Evolutionary conservation across 2,329 filamentous ascomycete genomes (phyloP).

Genomic region (Aspergillus udagawae): DNA sequence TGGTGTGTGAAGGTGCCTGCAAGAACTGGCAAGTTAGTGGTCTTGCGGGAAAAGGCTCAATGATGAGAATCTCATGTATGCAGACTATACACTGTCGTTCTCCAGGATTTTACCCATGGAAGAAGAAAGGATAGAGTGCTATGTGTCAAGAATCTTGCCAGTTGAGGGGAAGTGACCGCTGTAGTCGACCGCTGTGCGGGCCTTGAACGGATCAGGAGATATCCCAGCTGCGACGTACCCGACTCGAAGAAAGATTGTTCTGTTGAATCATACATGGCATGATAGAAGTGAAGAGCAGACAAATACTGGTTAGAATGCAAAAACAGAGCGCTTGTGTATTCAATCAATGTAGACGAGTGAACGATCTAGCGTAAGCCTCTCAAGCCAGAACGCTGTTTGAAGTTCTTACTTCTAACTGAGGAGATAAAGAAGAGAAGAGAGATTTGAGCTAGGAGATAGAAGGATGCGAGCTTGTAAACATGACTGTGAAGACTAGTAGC

Average conservation of each 20-base stretch:
- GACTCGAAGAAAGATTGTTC: background rate
- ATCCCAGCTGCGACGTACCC: background rate
- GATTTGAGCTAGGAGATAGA: background rate
- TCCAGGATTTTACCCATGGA: background rate
- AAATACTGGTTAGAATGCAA: background rate
- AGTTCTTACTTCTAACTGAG: background rate
- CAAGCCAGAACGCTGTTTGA: background rate
- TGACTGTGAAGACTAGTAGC: background rate
- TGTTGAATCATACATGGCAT: background rate
- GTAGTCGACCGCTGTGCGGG: background rate
- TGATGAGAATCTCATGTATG: background rate
- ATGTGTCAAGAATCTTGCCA: background rate
- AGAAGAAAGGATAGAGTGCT: background rate
- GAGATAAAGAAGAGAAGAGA: too few relatives aligned
- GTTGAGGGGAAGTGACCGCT: background rate
- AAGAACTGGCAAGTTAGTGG: background rate
- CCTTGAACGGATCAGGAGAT: background rate
- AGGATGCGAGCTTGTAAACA: background rate
- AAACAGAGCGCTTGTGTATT: background rate
- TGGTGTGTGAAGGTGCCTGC: background rate
- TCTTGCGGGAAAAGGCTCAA: background rate
- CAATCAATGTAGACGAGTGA: background rate
- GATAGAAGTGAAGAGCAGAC: background rate
- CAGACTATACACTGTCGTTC: background rate
- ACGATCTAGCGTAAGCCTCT: background rate